Percentiles rank a stretch among this genome's conserved stretches.
Evolutionary conservation across 305 asterid genomes (phyloP).

Genomic region (Fraxinus greggii): DNA sequence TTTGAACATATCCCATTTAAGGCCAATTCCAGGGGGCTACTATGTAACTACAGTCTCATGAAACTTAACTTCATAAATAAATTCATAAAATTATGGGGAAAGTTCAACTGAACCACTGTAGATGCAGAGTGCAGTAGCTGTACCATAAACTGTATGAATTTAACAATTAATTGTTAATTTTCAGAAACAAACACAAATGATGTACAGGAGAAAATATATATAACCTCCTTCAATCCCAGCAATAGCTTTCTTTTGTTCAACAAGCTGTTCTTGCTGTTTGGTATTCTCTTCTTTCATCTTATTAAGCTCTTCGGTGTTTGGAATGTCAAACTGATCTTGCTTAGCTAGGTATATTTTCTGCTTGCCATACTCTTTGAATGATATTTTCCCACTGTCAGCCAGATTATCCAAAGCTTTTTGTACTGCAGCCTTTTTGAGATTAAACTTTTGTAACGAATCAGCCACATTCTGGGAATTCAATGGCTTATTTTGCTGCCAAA

Average conservation of each 20-base stretch:
- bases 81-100: not conserved
- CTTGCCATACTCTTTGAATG: slow-evolving; percentile 95
- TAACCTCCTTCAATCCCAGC: slow-evolving; percentile 75
- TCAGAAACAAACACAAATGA: not conserved
- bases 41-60: not conserved
- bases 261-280: slow-evolving; percentile 62
- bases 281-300: slow-evolving; percentile 78
- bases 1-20: not conserved
- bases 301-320: slow-evolving; percentile 76
- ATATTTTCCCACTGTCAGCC: slow-evolving; percentile 73
- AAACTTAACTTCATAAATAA: not conserved
- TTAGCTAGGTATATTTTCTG: slow-evolving; percentile 88
- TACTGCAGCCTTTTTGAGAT: slow-evolving; percentile 72
- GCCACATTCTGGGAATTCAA: slow-evolving; percentile 86
- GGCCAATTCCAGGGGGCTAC: not conserved
- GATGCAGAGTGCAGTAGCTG: not conserved
- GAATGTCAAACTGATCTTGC: slow-evolving; percentile 94
- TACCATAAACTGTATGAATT: not conserved
- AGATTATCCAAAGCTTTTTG: slow-evolving; percentile 86
- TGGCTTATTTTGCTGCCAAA: slow-evolving; percentile 83
- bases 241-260: slow-evolving; percentile 54
- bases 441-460: slow-evolving; percentile 81
- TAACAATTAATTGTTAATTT: not conserved
- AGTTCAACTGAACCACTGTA: not conserved
- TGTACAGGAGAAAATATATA: not conserved